Evolutionary conservation across 2,329 filamentous ascomycete species (phyloP).

Genomic region (Ophioceras dolichostomum): DNA sequence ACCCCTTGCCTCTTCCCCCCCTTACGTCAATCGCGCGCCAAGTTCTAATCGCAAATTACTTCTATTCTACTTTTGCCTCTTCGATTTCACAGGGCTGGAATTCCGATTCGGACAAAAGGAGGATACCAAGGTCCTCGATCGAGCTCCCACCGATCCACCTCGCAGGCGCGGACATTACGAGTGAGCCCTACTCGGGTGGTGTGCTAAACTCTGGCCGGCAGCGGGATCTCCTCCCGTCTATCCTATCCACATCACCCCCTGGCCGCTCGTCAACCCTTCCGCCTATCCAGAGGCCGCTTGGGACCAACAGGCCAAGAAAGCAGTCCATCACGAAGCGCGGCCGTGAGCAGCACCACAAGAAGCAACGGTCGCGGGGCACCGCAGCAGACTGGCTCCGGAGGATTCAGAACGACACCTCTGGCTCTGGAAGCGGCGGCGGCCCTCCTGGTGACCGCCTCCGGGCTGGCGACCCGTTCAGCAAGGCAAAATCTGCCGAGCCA

Average conservation of each 20-base stretch:
- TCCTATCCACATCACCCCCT: conserved; percentile 69
- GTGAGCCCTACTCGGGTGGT: conserved; percentile 57
- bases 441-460: conserved; percentile 43
- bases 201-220: conserved; percentile 38
- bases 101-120: conserved; percentile 56
- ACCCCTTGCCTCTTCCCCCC: not conserved
- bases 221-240: conserved; percentile 71
- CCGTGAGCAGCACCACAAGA: conserved; percentile 66
- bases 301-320: conserved; percentile 64
- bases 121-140: conserved; percentile 53
- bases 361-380: conserved; percentile 59
- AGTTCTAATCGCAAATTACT: not conserved
- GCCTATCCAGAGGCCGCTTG: conserved; percentile 63
- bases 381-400: conserved; percentile 54
- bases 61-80: too few species aligned
- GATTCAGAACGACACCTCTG: conserved; percentile 36
- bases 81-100: conserved; percentile 46
- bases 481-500: conserved; percentile 79
- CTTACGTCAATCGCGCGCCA: not conserved
- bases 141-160: conserved; percentile 60
- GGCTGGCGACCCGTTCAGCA: conserved; percentile 50
- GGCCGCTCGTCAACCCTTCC: conserved; percentile 81
- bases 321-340: conserved; percentile 74
- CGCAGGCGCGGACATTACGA: conserved; percentile 48
- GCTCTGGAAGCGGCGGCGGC: not conserved